Evolutionary conservation across 2,329 filamentous ascomycete species (phyloP).

Genomic region (Cladobotryum mycophilum): DNA sequence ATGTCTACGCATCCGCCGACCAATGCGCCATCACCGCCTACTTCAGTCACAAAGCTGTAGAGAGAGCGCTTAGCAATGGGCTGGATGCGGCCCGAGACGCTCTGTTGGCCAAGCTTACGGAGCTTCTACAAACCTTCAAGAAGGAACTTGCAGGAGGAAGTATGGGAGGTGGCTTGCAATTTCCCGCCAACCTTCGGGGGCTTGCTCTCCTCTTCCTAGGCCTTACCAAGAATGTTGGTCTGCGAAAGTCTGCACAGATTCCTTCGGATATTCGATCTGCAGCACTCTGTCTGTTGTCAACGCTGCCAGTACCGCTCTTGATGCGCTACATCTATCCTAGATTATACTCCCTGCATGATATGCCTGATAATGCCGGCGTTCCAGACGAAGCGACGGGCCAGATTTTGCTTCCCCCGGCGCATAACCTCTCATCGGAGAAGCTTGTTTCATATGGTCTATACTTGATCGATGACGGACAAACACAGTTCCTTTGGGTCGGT

Average conservation of each 20-base stretch:
- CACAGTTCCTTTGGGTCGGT: slow-evolving; percentile 95
- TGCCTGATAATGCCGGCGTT: slow-evolving; percentile 87
- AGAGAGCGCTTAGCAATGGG: slow-evolving; percentile 76
- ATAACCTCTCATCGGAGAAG: slow-evolving; percentile 83
- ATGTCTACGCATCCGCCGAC: slow-evolving; percentile 91
- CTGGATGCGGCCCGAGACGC: slow-evolving; percentile 88
- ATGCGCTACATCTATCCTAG: slow-evolving; percentile 89
- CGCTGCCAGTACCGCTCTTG: slow-evolving; percentile 78
- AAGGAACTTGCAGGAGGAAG: slow-evolving; percentile 95
- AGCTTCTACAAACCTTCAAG: slow-evolving; percentile 90
- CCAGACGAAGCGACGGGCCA: slow-evolving; percentile 82
- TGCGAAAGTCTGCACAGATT: slow-evolving; percentile 88
- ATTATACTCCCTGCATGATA: slow-evolving; percentile 85
- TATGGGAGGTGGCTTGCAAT: slow-evolving; percentile 90
- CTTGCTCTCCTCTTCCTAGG: slow-evolving; percentile 88
- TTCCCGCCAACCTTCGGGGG: slow-evolving; percentile 85
- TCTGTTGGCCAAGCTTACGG: slow-evolving; percentile 83
- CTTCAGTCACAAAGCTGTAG: slow-evolving; percentile 96
- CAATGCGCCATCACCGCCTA: slow-evolving; percentile 89
- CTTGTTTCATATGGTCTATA: slow-evolving; percentile 89
- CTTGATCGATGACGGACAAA: slow-evolving; percentile 94
- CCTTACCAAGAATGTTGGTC: slow-evolving; percentile 90
- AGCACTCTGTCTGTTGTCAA: slow-evolving; percentile 89
- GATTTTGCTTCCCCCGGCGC: slow-evolving; percentile 75
- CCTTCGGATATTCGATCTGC: slow-evolving; percentile 90